Conservation (phyloP, 768 basidiomycete genomes). For the Exidia glandulosa region DNA sequence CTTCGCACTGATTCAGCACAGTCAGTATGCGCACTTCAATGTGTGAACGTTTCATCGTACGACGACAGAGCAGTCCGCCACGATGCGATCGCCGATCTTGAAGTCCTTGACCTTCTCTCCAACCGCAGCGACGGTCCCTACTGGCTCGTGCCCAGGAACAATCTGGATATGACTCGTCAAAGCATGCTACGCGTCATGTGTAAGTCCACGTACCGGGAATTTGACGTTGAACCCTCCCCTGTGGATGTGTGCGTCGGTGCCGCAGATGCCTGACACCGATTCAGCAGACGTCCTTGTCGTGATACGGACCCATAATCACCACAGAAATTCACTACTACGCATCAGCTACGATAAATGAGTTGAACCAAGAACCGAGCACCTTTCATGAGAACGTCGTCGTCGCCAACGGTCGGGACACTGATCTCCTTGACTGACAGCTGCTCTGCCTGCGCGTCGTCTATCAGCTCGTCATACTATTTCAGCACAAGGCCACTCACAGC, state of each 20-base stretch:
- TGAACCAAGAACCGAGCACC: too few relatives aligned
- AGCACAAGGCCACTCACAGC: not conserved
- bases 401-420: conserved; percentile 51
- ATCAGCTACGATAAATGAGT: too few relatives aligned
- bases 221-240: conserved; percentile 62
- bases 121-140: conserved; percentile 61
- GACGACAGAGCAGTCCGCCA: conserved; percentile 56
- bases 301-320: not conserved
- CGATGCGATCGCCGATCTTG: conserved; percentile 66
- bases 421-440: conserved; percentile 36
- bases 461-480: too few relatives aligned
- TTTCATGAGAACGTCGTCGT: conserved; percentile 68
- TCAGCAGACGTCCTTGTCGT: conserved; percentile 13
- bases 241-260: conserved; percentile 56
- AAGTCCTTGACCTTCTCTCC: conserved; percentile 77
- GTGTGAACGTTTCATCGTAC: conserved; percentile 39
- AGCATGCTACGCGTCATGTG: not conserved
- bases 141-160: conserved; percentile 65
- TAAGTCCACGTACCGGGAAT: conserved; percentile 40
- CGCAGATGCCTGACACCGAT: conserved; percentile 36
- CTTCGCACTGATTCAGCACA: conserved; percentile 48
- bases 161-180: conserved; percentile 27
- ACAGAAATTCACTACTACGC: conserved; percentile 29
- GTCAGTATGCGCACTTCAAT: conserved; percentile 2
- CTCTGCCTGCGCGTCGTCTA: not conserved